Base-by-base conservation (phyloP, 495 filamentous ascomycete genomes). In the Penicillium steckii region DNA sequence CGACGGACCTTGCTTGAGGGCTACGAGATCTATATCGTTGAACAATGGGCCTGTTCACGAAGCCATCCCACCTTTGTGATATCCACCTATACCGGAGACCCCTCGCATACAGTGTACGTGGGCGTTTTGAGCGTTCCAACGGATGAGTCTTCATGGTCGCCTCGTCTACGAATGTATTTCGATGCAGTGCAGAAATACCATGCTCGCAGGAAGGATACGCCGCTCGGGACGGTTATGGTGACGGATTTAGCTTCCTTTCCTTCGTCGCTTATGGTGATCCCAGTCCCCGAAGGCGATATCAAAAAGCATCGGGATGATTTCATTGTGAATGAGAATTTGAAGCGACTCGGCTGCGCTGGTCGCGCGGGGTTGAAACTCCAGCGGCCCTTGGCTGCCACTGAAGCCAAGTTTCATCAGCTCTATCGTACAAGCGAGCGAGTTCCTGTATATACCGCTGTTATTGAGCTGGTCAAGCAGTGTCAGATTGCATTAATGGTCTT, bases 21-120 rank as follows among this genome's bases (percentile, higher is more conserved):
- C 51, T 97, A 97, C 65, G 92, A 97, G 64, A 73, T 93, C 44
- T 97, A 97, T 71, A 70, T 97, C 29, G 91, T 98, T 50, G 94
- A 97, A 68, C 94, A 98, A 81, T 98, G 94, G 95, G 90, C 90
- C 9, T 96, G 91, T 67, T 96, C 92, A 7, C 84, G 94, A 48
- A 77, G 82, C 25, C 88, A 96, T 58, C 94, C 93, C 6, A 96
- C 92, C 22, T 89, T 94, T 55, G 82, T 95, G 23, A 96, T 98
- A 53, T 87, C 87, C 18, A 96, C 93, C 4, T 97, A 94, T 67
- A 97, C 95, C 0, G 95, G 94, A 15, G 88, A 96, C 58, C 76
- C 82, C 9, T 85, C 86, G 15, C 88, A 96, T 65, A 80, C 73
- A 3, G 81, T 97, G 15, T 64, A 84, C 4, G 91, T 88, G 13